Percentiles rank a stretch among this genome's conserved stretches.
These are phyloP conservation scores for Stygiomarasmius scandens DNA, from an alignment of 1,284 basidiomycete species.

Conservation along the genomic window DNA sequence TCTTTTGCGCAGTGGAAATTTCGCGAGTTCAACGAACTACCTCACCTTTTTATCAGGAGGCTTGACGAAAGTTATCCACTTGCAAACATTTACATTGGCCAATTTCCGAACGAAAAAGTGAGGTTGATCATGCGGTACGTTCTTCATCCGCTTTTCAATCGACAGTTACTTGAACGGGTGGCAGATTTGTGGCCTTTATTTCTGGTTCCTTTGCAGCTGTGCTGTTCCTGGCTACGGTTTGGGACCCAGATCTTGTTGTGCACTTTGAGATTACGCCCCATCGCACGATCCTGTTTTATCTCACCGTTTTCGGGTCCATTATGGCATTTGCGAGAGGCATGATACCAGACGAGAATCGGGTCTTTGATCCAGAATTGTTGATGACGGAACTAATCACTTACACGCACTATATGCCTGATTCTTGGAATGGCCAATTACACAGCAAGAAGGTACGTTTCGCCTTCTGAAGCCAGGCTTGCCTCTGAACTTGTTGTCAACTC, in stretches of 20 bases:
- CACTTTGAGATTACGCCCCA: constrained; percentile 95
- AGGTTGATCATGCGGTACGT: constrained; percentile 85
- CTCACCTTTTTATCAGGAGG: constrained; percentile 87
- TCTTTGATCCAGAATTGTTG: constrained; percentile 91
- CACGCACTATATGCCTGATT: constrained; percentile 93
- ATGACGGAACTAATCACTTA: constrained; percentile 91
- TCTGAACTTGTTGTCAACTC: background rate
- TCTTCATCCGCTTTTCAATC: background rate
- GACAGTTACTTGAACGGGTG: background rate
- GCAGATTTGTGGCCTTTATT: constrained; percentile 92
- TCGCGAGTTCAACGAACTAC: constrained; percentile 97
- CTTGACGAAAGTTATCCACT: constrained; percentile 87
- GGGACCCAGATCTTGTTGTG: constrained; percentile 91
- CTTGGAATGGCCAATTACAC: constrained; percentile 90
- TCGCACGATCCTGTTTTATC: constrained; percentile 91
- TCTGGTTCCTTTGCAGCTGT: constrained; percentile 97
- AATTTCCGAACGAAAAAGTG: constrained; percentile 95
- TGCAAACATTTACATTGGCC: constrained; percentile 94
- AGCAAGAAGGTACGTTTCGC: constrained; percentile 77
- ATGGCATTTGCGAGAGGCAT: constrained; percentile 91
- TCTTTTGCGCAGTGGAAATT: constrained; percentile 98
- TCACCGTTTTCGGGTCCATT: constrained; percentile 86
- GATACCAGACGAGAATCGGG: constrained; percentile 92
- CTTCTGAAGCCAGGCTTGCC: background rate
- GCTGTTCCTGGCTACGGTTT: constrained; percentile 84